Base-by-base conservation (phyloP, 805 yeast species). In the Candida qinlingensis region DNA sequence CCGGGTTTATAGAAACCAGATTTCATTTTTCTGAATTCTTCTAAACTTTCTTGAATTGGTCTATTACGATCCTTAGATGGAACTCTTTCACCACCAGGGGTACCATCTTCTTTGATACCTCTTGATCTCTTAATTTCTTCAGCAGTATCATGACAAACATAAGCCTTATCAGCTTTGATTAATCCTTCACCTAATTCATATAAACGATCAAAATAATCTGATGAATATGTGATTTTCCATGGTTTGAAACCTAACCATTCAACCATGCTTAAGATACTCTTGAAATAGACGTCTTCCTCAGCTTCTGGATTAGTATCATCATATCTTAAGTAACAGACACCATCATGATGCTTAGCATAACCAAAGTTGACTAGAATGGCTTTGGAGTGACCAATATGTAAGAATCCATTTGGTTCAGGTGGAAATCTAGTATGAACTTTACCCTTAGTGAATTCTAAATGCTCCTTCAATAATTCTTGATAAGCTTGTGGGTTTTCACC, bases 281-380 rank as follows among this genome's bases (percentile, higher is more conserved):
- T 81, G 68, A 94, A 89, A 66, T 86, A 94, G 47, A 81, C 80
- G 58, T 90, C 97, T 58, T 94, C 97, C 71, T 94, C 99, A 41
- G 97, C 97, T 70, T 94, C 99, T 2, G 99, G 99, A 63, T 94
- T 94, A 34, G 99, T 94, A 65, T 94, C 99, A 68, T 94, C 99
- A 60, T 81, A 94, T 67, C 99, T 80, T 66, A 94, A 76, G 65
- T 90, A 89, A 68, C 99, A 94, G 46, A 79, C 75, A 54, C 99
- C 99, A 53, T 80, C 77, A 66, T 90, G 75, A 70, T 73, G 85
- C 64, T 86, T 84, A 38, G 99, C 99, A 67, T 76, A 94, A n/a
- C 99, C 99, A 68, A 94, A 94, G 67, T 94, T 91, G 47, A 92
- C 97, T 80, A 94, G 87, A 64, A 94, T 92, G 45, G 99, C 99